These are phyloP conservation scores for Ustilago shanxiensis DNA, from an alignment of 1,284 basidiomycete species.

Conservation along the genomic window DNA sequence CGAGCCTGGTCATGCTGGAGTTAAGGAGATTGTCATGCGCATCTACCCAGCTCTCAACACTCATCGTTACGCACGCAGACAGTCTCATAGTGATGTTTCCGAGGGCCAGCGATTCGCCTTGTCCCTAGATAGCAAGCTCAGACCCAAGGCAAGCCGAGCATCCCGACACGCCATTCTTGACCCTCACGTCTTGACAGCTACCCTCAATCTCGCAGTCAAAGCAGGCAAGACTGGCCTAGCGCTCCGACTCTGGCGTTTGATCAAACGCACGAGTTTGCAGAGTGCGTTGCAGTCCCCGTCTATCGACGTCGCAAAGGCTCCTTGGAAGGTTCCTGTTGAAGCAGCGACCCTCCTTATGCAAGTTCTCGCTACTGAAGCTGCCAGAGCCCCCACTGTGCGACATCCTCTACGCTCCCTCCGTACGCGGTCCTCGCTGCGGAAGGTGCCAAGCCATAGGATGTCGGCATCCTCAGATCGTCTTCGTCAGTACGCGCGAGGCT, in stretches of 20 bases:
- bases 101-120: neutral
- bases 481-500: slow-evolving; percentile 31
- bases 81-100: neutral
- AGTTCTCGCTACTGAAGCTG: slow-evolving; percentile 41
- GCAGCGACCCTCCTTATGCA: slow-evolving; percentile 57
- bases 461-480: neutral
- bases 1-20: slow-evolving; percentile 38
- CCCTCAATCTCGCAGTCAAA: slow-evolving; percentile 50
- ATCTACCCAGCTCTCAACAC: slow-evolving; percentile 50
- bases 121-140: neutral
- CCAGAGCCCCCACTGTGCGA: slow-evolving; percentile 16
- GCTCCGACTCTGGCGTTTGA: slow-evolving; percentile 57
- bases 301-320: slow-evolving; percentile 25
- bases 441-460: neutral
- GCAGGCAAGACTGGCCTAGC: slow-evolving; percentile 50
- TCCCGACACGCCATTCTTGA: slow-evolving; percentile 42
- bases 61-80: slow-evolving; percentile 11
- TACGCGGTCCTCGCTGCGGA: neutral
- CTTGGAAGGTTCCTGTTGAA: slow-evolving; percentile 44
- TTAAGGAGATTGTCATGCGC: slow-evolving; percentile 42
- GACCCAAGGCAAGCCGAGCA: slow-evolving; percentile 34
- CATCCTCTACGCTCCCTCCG: neutral
- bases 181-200: slow-evolving; percentile 50
- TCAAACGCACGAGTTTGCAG: slow-evolving; percentile 51
- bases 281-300: slow-evolving; percentile 22